Percentiles rank a stretch among this genome's conserved stretches.
phyloP scores from a whole-genome alignment of 192 early-diverging fungal genomes.

The Phlyctochytrium bullatum region DNA sequence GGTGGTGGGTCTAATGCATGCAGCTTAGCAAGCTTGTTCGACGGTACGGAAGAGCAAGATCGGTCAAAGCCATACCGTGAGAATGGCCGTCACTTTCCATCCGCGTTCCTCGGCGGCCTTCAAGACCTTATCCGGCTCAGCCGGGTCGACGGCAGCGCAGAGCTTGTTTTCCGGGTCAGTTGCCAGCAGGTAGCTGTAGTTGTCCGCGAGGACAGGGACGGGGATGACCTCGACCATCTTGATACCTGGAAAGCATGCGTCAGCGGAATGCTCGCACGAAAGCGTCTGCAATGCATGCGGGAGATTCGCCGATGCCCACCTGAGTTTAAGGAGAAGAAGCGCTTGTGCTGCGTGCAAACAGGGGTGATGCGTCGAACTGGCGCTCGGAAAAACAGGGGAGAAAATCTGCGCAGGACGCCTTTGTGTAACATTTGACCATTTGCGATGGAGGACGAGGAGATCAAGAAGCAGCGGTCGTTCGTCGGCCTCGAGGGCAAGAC shows the following conservation, averaged over 20 bases:
- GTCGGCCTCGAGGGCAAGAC: not conserved
- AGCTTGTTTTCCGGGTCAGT: constrained; percentile 4
- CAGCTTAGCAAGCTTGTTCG: not conserved
- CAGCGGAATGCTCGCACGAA: too few relatives aligned
- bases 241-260: too few relatives aligned
- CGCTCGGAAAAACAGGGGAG: not conserved
- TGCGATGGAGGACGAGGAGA: not conserved
- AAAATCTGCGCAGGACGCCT: not conserved
- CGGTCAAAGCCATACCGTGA: constrained; percentile 15
- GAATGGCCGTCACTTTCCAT: constrained; percentile 7
- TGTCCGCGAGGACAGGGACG: constrained; percentile 24
- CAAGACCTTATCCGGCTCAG: constrained; percentile 19
- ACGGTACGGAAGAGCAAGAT: constrained; percentile 21
- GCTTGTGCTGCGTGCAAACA: too few relatives aligned
- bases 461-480: too few relatives aligned
- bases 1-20: constrained; percentile 86
- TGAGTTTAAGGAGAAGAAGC: too few relatives aligned
- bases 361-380: too few relatives aligned
- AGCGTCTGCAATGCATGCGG: too few relatives aligned
- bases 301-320: too few relatives aligned
- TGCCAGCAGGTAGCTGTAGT: constrained; percentile 23
- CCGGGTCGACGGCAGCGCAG: constrained; percentile 23
- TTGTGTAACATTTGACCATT: not conserved
- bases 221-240: constrained; percentile 7
- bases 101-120: constrained; percentile 5